phyloP scores from a whole-genome alignment of 768 basidiomycete species.

The Amanita phalloides region DNA sequence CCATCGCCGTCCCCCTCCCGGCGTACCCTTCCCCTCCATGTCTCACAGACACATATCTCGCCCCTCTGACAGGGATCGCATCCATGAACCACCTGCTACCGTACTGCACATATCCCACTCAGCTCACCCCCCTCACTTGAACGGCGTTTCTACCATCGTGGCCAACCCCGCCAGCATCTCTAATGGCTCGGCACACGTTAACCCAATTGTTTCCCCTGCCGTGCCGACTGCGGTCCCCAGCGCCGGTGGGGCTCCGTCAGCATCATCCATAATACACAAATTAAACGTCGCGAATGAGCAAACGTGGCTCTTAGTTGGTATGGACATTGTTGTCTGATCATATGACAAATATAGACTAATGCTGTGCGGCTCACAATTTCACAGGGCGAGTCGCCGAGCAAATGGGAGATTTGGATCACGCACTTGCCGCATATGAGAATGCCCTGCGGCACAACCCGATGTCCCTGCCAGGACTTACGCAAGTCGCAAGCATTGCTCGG shows the following conservation, averaged over 20 bases:
- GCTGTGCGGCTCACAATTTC: constrained; percentile 13
- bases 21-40: constrained; percentile 29
- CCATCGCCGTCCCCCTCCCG: constrained; percentile 17
- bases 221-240: constrained; percentile 23
- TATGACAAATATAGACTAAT: constrained; percentile 8
- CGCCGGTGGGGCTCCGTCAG: constrained; percentile 18
- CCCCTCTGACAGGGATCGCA: constrained; percentile 49
- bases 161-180: constrained; percentile 30
- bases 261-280: constrained; percentile 51
- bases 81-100: constrained; percentile 44
- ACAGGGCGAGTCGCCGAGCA: constrained; percentile 92
- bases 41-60: constrained; percentile 53
- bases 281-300: constrained; percentile 84
- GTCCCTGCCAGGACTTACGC: constrained; percentile 83
- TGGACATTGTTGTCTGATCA: constrained; percentile 13
- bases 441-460: constrained; percentile 92
- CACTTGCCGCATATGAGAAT: constrained; percentile 87
- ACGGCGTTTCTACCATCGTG: constrained; percentile 36
- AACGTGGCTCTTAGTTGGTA: constrained; percentile 92
- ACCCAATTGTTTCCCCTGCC: constrained; percentile 37
- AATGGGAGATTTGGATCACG: constrained; percentile 89
- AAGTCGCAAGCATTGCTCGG: constrained; percentile 93
- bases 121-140: constrained; percentile 38
- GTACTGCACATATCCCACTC: constrained; percentile 24
- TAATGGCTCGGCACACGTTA: constrained; percentile 31